Conservation (phyloP, 2,329 filamentous ascomycete species). For the Fusarium sp. region DNA sequence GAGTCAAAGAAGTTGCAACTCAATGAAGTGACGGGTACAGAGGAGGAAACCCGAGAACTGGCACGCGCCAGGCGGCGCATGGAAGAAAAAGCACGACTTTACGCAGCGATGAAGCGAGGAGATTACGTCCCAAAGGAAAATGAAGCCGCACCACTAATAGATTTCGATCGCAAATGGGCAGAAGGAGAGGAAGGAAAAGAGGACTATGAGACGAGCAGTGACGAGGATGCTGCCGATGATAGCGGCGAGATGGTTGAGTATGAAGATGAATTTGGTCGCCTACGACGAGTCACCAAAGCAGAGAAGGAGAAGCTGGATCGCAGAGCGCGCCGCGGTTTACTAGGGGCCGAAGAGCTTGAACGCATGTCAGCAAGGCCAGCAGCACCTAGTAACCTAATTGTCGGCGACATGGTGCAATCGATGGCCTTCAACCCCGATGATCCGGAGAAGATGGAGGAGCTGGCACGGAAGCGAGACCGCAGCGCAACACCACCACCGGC, state of each 20-base stretch:
- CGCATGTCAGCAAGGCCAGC: conserved; percentile 74
- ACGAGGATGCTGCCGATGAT: conserved; percentile 57
- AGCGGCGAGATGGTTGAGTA: conserved; percentile 82
- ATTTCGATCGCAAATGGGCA: conserved; percentile 97
- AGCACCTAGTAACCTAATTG: conserved; percentile 79
- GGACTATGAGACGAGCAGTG: conserved; percentile 67
- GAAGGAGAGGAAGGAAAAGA: conserved; percentile 70
- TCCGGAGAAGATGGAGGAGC: conserved; percentile 78
- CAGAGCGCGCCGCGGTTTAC: conserved; percentile 62
- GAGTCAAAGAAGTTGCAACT: conserved; percentile 63
- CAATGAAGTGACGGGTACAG: conserved; percentile 66
- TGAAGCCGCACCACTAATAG: conserved; percentile 78
- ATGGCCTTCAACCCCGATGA: conserved; percentile 85
- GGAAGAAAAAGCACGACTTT: conserved; percentile 90
- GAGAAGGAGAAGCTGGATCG: conserved; percentile 75
- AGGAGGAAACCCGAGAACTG: conserved; percentile 75
- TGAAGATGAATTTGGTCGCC: conserved; percentile 92
- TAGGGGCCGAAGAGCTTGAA: conserved; percentile 73
- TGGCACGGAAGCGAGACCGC: conserved; percentile 83
- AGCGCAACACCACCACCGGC: conserved; percentile 83
- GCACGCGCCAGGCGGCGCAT: conserved; percentile 82
- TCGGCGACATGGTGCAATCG: conserved; percentile 86
- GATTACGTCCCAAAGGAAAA: conserved; percentile 79
- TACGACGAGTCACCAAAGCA: conserved; percentile 77
- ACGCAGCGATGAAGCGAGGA: conserved; percentile 91